These are phyloP conservation scores for Samsoniella hepiali DNA, from an alignment of 2,329 filamentous ascomycete species.

Conservation along the genomic window DNA sequence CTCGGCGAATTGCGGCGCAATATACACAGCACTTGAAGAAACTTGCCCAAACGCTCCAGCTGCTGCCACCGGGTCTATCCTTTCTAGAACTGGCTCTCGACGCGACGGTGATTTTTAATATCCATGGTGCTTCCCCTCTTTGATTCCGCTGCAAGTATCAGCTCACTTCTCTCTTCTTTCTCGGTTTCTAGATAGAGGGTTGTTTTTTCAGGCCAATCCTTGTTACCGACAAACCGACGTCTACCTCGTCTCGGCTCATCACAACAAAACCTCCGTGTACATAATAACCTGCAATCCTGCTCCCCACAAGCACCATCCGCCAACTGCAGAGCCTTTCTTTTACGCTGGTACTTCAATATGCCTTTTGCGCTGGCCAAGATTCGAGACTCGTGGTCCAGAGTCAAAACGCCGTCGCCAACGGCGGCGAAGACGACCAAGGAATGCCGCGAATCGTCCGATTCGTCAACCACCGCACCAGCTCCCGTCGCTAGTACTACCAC, in stretches of 20 bases:
- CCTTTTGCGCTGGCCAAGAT: slow-evolving; percentile 2
- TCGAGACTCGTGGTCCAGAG: slow-evolving; percentile 6
- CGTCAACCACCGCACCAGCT: not conserved
- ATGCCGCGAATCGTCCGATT: not conserved
- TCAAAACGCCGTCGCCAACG: not conserved
- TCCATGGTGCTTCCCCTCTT: too few relatives aligned
- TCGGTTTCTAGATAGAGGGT: too few relatives aligned
- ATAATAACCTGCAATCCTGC: not conserved
- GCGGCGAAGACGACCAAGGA: not conserved
- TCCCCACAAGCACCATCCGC: not conserved
- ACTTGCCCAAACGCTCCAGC: not conserved
- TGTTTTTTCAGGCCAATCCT: too few relatives aligned
- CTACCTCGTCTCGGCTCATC: too few relatives aligned
- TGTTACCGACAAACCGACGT: too few relatives aligned
- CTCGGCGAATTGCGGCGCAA: not conserved
- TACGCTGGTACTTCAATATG: not conserved
- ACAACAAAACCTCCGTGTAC: too few relatives aligned
- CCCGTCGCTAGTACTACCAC: not conserved
- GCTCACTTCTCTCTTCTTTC: too few relatives aligned
- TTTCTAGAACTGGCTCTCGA: too few relatives aligned
- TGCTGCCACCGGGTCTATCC: not conserved
- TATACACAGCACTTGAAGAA: not conserved
- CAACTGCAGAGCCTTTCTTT: not conserved
- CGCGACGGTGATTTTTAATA: not conserved
- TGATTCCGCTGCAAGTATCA: too few relatives aligned